These are phyloP conservation scores for Aspergillus unguis DNA, from an alignment of 2,329 filamentous ascomycete species.

Conservation along the genomic window DNA sequence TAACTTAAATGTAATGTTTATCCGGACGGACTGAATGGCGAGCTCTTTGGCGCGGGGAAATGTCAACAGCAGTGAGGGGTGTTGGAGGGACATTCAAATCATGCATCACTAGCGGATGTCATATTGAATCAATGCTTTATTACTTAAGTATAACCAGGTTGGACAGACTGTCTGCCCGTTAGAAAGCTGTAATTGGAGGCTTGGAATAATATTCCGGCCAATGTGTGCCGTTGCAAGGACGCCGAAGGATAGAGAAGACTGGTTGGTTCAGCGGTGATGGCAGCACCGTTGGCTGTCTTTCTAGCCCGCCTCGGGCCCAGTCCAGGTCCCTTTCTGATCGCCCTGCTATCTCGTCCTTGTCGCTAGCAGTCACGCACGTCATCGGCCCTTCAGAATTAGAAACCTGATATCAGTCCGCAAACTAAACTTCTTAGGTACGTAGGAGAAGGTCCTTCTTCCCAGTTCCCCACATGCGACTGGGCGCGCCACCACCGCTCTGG, in stretches of 20 bases:
- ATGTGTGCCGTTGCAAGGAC: conserved; percentile 11
- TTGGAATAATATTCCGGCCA: conserved; percentile 22
- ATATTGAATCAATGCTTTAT: too few species aligned
- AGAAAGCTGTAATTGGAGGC: conserved; percentile 14
- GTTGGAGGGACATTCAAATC: too few species aligned
- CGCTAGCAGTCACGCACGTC: conserved; percentile 26
- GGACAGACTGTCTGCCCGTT: not conserved
- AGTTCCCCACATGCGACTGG: conserved; percentile 29
- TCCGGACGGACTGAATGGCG: too few species aligned
- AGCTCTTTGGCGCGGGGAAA: too few species aligned
- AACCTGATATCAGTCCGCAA: conserved; percentile 15
- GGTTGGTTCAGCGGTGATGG: not conserved
- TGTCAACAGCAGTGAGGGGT: too few species aligned
- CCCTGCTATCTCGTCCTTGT: conserved; percentile 8
- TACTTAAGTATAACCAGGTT: not conserved
- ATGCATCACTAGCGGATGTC: too few species aligned
- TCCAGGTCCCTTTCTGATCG: conserved; percentile 17
- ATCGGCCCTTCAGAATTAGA: conserved; percentile 21
- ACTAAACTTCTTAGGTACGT: conserved; percentile 9
- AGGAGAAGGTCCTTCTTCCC: conserved; percentile 5
- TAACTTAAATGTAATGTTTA: too few species aligned
- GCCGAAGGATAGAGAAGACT: conserved; percentile 1
- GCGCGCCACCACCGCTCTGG: conserved; percentile 23
- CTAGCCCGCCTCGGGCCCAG: not conserved
- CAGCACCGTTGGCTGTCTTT: not conserved